Evolutionary conservation across 805 yeast species (phyloP), one percentile per base, ranked within the genome.

Genomic region (Cyberlindnera galapagoensis): DNA sequence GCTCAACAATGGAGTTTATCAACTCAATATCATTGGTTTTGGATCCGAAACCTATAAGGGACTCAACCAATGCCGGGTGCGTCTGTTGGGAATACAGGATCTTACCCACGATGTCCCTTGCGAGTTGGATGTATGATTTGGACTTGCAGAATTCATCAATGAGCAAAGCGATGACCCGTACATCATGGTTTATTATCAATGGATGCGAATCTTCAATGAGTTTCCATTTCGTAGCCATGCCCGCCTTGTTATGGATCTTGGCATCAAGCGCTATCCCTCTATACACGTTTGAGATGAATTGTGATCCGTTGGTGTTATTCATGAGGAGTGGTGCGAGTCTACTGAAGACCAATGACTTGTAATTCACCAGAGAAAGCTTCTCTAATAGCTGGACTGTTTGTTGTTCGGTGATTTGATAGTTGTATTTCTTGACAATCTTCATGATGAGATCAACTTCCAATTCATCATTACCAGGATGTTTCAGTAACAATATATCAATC

Each of bases 141-240:
- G 44, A 35, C 18, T 31, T 38, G 4, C 31, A 36, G 36, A 49
- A 38, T 1, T 39, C 21, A 13, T 34, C 23, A 9, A 49, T 21
- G 7, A 49, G 36, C 8, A 33, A 26, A 7, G 42, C 35, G 2
- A 49, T 10, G 4, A 42, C 34, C 8, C 28, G 26, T 4, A 34
- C 12, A 15, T 47, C 46, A 27, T 49, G 52, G 13, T 40, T 41
- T 28, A 26, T 35, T 4, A 48, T 37, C 2, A 24, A 10, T 7
- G 43, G 42, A 14, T 36, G 36, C 2, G 20, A 28, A n/a, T 37
- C 26, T 30, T 26, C 31, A 16, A 49, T 38, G 4, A 12, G 21
- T 9, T 40, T 30, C 54, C 54, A 49, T n/a, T 31, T 26, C 9
- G 42, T 25, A 16, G 40, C 42, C 19, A 45, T 42, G n/a, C 51